Base-by-base conservation (phyloP, 352 stramenopile species). In the Chloridella minuta region DNA sequence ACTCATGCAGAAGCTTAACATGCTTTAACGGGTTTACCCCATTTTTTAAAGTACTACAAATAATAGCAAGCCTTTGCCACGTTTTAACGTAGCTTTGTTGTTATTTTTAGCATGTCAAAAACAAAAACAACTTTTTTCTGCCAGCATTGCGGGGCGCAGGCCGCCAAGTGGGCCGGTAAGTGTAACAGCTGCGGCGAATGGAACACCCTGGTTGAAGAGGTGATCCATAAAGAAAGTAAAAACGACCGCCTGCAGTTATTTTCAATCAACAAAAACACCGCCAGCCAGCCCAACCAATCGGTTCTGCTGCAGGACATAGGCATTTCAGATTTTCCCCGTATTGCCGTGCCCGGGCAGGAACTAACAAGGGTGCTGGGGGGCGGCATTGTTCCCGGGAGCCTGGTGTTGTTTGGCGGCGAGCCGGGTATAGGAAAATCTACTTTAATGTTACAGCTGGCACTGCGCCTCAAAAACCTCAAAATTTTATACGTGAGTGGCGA, bases 291-390 rank as follows among this genome's bases (percentile, higher is more conserved):
- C 40, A 66, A 66, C n/a, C 40, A 66, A 66, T 66, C 40, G 10
- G n/a, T 66, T 66, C 2, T 21, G 4, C 18, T 23, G 18, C 0
- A 21, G 16, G 28, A 86, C 28, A 87, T 90, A 49, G 86, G 18
- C 52, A 89, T 91, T 87, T 88, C 91, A 51, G 91, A 91, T 87
- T 86, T 92, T 91, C 97, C 97, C 88, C 93, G 93, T 89, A 95
- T 98, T 22, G 90, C 98, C 28, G 95, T 89, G 51, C 52, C 89
- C 80, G 89, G 90, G 87, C 88, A 91, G 52, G 91, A 91, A 88
- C 86, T 92, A 91, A 97, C 97, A 88, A 93, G 93, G 89, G 95
- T 98, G 22, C 90, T 98, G 30, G 95, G 95, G 27, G 95, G 95
- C n/a, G 95, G 95, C 1, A 90, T 98, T 0, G 94, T 98, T 86